phyloP scores from a whole-genome alignment of 1,139 yeast species.

The Geotrichum europaeum region DNA sequence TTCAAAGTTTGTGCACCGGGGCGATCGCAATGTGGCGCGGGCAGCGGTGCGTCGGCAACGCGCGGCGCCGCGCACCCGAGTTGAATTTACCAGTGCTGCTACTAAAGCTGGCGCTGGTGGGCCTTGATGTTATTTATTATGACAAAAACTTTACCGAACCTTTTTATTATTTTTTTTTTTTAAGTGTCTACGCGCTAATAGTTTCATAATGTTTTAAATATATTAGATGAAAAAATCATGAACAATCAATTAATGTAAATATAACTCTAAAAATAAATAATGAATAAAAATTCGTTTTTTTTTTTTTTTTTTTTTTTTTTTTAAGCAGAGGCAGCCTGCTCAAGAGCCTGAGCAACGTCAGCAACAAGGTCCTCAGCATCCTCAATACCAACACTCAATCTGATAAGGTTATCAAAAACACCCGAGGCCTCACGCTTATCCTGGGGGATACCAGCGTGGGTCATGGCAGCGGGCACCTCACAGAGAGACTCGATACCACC shows the following conservation, averaged over 20 bases:
- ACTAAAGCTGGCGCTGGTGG: not conserved
- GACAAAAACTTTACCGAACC: too few species aligned
- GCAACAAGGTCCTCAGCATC: slow-evolving; percentile 69
- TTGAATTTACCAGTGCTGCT: slow-evolving; percentile 1
- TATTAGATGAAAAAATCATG: not conserved
- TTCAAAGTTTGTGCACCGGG: not conserved
- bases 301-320: not conserved
- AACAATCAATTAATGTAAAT: not conserved
- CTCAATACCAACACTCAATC: slow-evolving; percentile 85
- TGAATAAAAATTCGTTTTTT: not conserved
- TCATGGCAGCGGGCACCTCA: slow-evolving; percentile 90
- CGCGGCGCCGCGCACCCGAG: not conserved
- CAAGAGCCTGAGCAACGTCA: slow-evolving; percentile 70
- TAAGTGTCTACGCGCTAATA: not conserved
- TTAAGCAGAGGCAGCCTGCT: slow-evolving; percentile 30
- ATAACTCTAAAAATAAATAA: slow-evolving; percentile 3
- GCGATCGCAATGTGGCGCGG: not conserved
- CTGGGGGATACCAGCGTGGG: slow-evolving; percentile 86
- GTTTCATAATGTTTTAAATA: too few species aligned
- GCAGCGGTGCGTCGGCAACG: not conserved
- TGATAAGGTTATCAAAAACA: slow-evolving; percentile 73
- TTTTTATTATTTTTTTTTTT: too few species aligned
- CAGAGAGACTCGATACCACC: slow-evolving; percentile 86
- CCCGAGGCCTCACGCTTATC: slow-evolving; percentile 76
- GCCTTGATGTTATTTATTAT: not conserved